Evolutionary conservation across 1,139 yeast species (phyloP).

Genomic region (Sugiyamaella xylanicola): DNA sequence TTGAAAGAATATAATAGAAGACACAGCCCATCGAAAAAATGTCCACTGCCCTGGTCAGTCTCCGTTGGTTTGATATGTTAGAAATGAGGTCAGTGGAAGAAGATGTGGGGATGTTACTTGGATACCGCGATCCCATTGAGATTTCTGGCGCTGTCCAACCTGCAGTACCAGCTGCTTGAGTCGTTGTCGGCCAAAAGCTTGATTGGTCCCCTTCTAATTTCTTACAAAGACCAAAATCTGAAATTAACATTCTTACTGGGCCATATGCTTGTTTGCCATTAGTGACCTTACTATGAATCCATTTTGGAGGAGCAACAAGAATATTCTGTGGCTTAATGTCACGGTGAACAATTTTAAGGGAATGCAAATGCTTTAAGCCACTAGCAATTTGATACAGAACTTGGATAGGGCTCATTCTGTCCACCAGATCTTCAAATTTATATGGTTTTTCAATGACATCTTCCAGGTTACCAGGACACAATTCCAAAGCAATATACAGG

Average conservation of each 20-base stretch:
- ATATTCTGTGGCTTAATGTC: conserved; percentile 97
- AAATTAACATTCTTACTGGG: conserved; percentile 70
- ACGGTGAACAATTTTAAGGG: conserved; percentile 89
- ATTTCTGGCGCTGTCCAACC: conserved; percentile 99
- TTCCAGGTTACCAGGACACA: conserved; percentile 86
- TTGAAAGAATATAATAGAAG: conserved; percentile 78
- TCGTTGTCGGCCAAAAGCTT: conserved; percentile 88
- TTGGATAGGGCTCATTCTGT: conserved; percentile 51
- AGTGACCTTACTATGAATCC: conserved; percentile 31
- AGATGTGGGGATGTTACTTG: conserved; percentile 21
- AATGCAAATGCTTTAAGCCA: conserved; percentile 86
- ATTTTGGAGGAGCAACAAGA: conserved; percentile 72
- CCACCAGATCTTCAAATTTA: conserved; percentile 42
- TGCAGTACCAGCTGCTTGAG: conserved; percentile 93
- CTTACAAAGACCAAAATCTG: conserved; percentile 95
- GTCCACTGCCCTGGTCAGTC: conserved; percentile 89
- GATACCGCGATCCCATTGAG: conserved; percentile 26
- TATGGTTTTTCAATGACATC: conserved; percentile 58
- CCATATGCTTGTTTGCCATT: conserved; percentile 34
- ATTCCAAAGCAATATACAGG: conserved; percentile 87
- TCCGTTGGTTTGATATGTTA: conserved; percentile 50
- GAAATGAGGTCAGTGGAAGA: conserved; percentile 40
- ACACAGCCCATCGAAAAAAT: conserved; percentile 95
- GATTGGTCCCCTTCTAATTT: conserved; percentile 90
- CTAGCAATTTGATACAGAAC: conserved; percentile 76